Base-by-base conservation (phyloP, 805 yeast genomes). In the Candida oleophila region DNA sequence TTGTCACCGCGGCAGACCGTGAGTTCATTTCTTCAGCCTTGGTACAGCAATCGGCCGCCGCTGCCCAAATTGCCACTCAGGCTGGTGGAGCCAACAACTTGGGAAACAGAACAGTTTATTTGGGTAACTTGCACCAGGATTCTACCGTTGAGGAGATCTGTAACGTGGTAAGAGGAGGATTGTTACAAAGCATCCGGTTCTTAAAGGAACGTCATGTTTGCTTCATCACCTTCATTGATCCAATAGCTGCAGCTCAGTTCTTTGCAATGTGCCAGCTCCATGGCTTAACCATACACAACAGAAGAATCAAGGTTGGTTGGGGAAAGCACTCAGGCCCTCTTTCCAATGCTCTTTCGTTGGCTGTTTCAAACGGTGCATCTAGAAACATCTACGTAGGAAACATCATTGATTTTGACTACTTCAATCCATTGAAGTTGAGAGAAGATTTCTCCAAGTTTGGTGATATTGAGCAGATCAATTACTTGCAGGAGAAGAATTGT, bases 211-310 rank as follows among this genome's bases (percentile, higher is more conserved):
- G 92, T 52, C 96, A 88, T 60, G 92, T 90, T 48, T 90, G 97
- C 61, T 94, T 94, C 63, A 87, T 94, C 44, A 92, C 98, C 12
- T 92, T 94, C 63, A 85, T 92, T 53, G 98, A 94, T 62, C 96
- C 98, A 22, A 87, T 92, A 44, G 96, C 97, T 2, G 98, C 98
- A 0, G 97, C 97, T 1, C 98, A 92, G 67, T 92, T 92, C 64
- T 92, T 85, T 66, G 97, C 97, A 7, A 84, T 89, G 87, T 85
- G 96, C 54, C 90, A 89, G 59, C 73, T 90, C 52, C 95, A 90
- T 60, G 97, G 97, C 1, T 73, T 92, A 49, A 80, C 90, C 16
- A 86, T 92, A 49, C 96, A 88, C 61, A 85, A 85, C 62, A 78
- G 95, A 58, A 79, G 91, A 58, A 85, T 92, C 54, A 89, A 88